These are phyloP conservation scores for Nephelium lappaceum DNA, from an alignment of 345 rosid genomes.

Conservation along the genomic window DNA sequence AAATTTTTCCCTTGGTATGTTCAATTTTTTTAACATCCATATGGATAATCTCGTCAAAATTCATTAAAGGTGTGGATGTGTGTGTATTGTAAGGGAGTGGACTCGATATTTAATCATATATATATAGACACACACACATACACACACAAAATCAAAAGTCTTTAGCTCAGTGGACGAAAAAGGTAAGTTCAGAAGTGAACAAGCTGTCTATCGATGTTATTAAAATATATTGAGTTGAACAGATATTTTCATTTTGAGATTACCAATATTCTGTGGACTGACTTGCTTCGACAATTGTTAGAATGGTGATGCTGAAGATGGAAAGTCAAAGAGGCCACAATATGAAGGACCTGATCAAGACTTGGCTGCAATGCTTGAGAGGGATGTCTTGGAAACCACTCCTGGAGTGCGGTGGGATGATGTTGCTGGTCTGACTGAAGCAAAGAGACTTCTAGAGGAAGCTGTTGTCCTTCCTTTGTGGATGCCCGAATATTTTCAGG, in stretches of 20 bases:
- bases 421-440: constrained; percentile 98
- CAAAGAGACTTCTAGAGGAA: constrained; percentile 97
- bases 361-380: constrained; percentile 97
- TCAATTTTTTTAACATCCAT: background rate
- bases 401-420: constrained; percentile 99
- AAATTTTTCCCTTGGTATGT: background rate
- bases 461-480: constrained; percentile 99
- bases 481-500: constrained; percentile 99
- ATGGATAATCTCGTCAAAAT: background rate
- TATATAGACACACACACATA: too few species aligned
- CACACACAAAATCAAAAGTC: background rate
- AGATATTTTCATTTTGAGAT: background rate
- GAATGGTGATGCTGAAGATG: constrained; percentile 97
- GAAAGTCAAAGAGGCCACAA: constrained; percentile 74
- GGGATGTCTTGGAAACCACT: constrained; percentile 96
- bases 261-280: constrained; percentile 13
- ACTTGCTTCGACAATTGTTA: constrained; percentile 36
- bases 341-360: constrained; percentile 99
- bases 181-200: background rate
- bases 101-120: too few species aligned
- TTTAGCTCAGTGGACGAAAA: background rate
- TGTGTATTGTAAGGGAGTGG: too few species aligned
- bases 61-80: background rate
- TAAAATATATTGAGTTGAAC: background rate
- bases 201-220: background rate